Evolutionary conservation across 192 early-diverging fungal species (phyloP), one percentile per base, ranked within the genome.

Genomic region (Entomortierella beljakovae): DNA sequence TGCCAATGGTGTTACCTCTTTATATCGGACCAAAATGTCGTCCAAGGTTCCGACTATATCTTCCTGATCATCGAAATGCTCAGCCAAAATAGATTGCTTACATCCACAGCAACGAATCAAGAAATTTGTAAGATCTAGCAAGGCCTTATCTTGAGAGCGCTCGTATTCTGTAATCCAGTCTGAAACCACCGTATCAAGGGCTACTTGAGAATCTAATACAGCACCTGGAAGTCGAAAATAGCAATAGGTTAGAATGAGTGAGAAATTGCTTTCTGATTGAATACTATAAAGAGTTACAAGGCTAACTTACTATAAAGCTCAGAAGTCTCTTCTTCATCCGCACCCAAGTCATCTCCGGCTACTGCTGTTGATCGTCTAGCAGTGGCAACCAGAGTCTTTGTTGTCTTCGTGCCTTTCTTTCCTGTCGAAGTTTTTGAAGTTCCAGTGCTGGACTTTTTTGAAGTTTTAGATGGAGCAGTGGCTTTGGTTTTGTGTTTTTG

Each of bases 91-190:
- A 35, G 54, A 31, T 10, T 65, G 57, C 15, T 43, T 57, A 15
- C 75, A 60, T 57, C 63, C 68, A 68, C 81, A 69, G 68, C 88
- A 87, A 29, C 86, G 81, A 59, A 92, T 84, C 33, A 92, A 66
- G 61, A 96, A 91, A 73, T 94, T 95, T 22, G 96, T 81, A 25
- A 98, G 68, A 32, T 92, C 88, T 57, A 83, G 76, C 61, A 95
- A 53, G 20, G 92, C 92, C 7, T 52, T 70, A 13, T 82, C 80
- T 26, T 85, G 61, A 22, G 88, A 80, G 9, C 81, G 80, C 37
- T 85, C 72, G 56, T 91, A 98, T 20, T 82, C 59, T 8, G 82
- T 83, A 23, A 94, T 83, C 95, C 95, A 96, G 57, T 93, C 93
- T 11, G 77, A 64, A 3, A 89, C 90, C 1, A 90, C 68, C 31